Base-by-base conservation (phyloP, 108 stramenopile genomes). In the Fragilariopsis cylindrus region DNA sequence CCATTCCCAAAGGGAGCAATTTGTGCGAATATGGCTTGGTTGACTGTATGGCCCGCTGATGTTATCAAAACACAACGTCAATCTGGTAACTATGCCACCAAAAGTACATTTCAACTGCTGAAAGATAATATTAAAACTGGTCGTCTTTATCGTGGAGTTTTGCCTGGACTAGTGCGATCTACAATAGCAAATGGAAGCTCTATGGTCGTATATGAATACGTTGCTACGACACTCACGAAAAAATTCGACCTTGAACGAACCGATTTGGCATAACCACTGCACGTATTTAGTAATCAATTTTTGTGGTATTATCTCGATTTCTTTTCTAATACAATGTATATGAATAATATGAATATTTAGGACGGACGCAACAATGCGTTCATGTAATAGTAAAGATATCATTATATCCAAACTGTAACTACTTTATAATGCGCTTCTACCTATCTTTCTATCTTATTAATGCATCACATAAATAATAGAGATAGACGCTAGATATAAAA, bases 31-130 rank as follows among this genome's bases (percentile, higher is more conserved):
- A 41, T 92, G 48, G 92, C 92, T 4, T 95, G 94, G 94, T 42
- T 92, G 12, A 92, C 90, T 2, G 57, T 91, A 7, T 95, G 92
- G 92, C 94, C 94, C 4, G 57, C 83, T 8, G 94, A 95, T 74
- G 92, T 95, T 3, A 73, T 91, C 60, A 95, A 95, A 58, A 89
- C 88, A 12, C 83, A 83, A 67, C 48, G 82, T 43, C 94, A 95
- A 70, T 77, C 74, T n/a, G 94, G 94, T 11, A 85, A 82, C 46
- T 92, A 81, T 76, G 82, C 82, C 45, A 46, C 78, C 58, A 40
- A 69, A 57, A 54, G 54, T 43, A 55, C 57, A 15, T 30, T 75
- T 1, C 68, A 78, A 69, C 56, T 91, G 11, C 65, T 91, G 12
- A 60, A 68, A 21, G 89, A 88, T 19, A 81, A 80, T 16, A n/a